These are phyloP conservation scores for Penicillium sp. DNA, from an alignment of 2,329 filamentous ascomycete genomes.

Conservation along the genomic window DNA sequence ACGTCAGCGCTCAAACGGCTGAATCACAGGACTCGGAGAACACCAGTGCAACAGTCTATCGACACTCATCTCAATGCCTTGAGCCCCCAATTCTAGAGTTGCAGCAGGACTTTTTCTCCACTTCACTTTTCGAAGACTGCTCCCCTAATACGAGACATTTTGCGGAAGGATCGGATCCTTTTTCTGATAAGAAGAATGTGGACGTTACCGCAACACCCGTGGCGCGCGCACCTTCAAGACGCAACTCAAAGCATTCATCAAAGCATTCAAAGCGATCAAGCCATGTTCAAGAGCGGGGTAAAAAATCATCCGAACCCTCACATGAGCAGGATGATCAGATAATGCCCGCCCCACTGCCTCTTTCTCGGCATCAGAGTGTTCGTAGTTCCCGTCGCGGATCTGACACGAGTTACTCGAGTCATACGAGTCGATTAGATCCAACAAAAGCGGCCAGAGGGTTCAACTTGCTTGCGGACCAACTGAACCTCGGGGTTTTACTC, in stretches of 20 bases:
- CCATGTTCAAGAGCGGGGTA: neutral
- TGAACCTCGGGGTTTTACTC: constrained; percentile 27
- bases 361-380: neutral
- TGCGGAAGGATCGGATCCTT: constrained; percentile 20
- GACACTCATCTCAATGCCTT: constrained; percentile 34
- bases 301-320: neutral
- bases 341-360: neutral
- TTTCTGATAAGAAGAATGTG: constrained; percentile 24
- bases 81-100: constrained; percentile 25
- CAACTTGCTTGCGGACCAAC: constrained; percentile 32
- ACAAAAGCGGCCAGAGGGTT: constrained; percentile 32
- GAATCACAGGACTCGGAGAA: constrained; percentile 37
- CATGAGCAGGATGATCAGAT: neutral
- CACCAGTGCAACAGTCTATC: constrained; percentile 39
- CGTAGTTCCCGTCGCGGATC: neutral
- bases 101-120: constrained; percentile 13
- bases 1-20: constrained; percentile 37
- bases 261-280: neutral
- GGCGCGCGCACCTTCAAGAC: neutral
- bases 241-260: neutral
- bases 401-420: constrained; percentile 14
- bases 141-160: neutral
- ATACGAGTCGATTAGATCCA: constrained; percentile 29
- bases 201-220: neutral
- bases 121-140: constrained; percentile 6